Base-by-base conservation (phyloP, 2,329 filamentous ascomycete genomes). In the Aspergillaceae sp. region DNA sequence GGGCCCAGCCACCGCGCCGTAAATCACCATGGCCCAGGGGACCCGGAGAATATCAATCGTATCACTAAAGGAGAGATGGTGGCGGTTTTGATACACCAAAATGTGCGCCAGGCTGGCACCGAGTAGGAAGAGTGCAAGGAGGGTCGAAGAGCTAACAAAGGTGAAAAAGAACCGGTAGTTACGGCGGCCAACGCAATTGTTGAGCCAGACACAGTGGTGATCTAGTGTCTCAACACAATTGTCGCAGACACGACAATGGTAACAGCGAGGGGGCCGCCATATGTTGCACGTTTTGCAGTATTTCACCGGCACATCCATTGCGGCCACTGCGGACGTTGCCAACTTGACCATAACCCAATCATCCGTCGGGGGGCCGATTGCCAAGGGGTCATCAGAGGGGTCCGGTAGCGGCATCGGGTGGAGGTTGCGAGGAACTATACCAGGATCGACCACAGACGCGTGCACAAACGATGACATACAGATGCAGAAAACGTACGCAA, bases 81-180 rank as follows among this genome's bases (percentile, higher is more conserved):
- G 75, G 19, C 75, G 76, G 35, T 75, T 71, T 55, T 74, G 78
- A 71, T 91, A 92, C 26, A 86, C 71, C 38, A 91, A 71, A 33
- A 96, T 74, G 61, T 97, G 92, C 2, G 82, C 80, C n/a, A 96
- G 73, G 50, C 82, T 88, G 27, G 85, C 83, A 19, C 76, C 87
- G 29, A 92, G 73, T 40, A 97, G 76, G 58, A 86, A 91, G 10
- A 89, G 61, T 0, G 83, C 78, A 11, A 96, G 75, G 32, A 96
- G 55, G 0, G 87, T 88, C n/a, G 80, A 82, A 9, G 84, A 82
- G 45, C 80, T 81, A 53, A 98, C 83, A 67, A 96, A 98, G 7
- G 86, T 79, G 65, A 97, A 96, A 69, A 98, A 98, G 67, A 91
- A 97, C 52, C 92, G 87, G 70, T 98, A 98, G 70, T 98, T 98